Conservation (phyloP, 2,329 filamentous ascomycete species). For the Cercospora beticola region DNA sequence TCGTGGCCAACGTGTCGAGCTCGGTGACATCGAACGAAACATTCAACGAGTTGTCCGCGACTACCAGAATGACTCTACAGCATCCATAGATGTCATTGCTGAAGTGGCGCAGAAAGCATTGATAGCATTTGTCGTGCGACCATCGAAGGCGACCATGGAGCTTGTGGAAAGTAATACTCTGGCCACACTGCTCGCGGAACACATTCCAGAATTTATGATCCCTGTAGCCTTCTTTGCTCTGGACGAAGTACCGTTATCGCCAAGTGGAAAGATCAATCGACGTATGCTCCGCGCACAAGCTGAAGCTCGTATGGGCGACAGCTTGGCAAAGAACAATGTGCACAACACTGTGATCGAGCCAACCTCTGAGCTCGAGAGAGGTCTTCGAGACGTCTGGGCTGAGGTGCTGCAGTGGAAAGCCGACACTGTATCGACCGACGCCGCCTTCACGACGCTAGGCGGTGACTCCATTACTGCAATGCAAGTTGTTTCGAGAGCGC, state of each 20-base stretch:
- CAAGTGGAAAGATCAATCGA: constrained; percentile 44
- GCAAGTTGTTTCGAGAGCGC: constrained; percentile 38
- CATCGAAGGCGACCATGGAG: constrained; percentile 13
- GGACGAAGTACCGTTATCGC: constrained; percentile 46
- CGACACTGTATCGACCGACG: constrained; percentile 24
- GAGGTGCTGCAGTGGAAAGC: not conserved
- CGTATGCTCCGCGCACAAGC: not conserved
- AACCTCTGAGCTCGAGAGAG: not conserved
- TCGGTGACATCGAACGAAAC: constrained; percentile 62
- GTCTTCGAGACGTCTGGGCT: constrained; percentile 12
- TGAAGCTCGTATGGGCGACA: not conserved
- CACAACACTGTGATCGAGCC: not conserved
- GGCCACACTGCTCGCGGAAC: not conserved
- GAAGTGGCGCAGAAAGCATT: not conserved
- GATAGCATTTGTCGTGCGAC: not conserved
- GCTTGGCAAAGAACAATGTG: not conserved
- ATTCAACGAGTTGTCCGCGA: constrained; percentile 3
- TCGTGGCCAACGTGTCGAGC: constrained; percentile 72
- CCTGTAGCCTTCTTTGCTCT: constrained; percentile 48
- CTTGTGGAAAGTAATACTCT: not conserved
- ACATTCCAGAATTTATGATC: constrained; percentile 41
- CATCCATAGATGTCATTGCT: not conserved
- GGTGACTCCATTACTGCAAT: constrained; percentile 51
- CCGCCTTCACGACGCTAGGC: constrained; percentile 48
- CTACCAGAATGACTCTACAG: not conserved